Base-by-base conservation (phyloP, 1,284 basidiomycete species). In the Apiotrichum porosum region DNA sequence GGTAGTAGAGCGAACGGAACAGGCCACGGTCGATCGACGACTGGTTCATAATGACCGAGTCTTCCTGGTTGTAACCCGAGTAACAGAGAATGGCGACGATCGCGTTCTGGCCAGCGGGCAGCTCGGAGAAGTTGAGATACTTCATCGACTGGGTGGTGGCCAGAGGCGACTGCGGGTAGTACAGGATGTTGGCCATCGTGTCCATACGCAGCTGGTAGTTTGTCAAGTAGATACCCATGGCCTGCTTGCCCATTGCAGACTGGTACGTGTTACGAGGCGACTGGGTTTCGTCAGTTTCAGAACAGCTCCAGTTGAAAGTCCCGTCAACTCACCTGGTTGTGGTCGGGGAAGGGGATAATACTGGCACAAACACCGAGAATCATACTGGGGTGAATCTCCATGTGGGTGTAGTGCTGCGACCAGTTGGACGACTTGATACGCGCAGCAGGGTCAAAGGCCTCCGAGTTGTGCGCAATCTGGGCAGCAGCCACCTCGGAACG, bases 31-130 rank as follows among this genome's bases (percentile, higher is more conserved):
- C 94, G 65, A 98, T 90, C 18, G 94, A 95, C 58, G 87, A 91
- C 75, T 99, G 94, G 73, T 98, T 98, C 94, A 98, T 97, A 74
- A 99, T 98, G 73, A 99, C 94, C 58, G 95, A 98, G 81, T 98
- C 95, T 83, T 98, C 95, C 75, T 98, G 95, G 74, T 99, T 98
- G 77, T 98, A 99, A 28, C 94, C 94, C 61, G 92, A 97, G 76
- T 98, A 98, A 68, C 93, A 97, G 43, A 98, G 78, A 69, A 99
- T 98, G 4, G 95, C 94, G 39, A 99, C 93, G 56, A 97, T 92
- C 38, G 93, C 92, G 68, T 99, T 98, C 74, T 97, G 92, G 17
- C 94, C 95, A 13, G 94, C 94, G 26, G 94, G 94, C 37, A 99
- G 80, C 69, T 98, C 93, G 62, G 92, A 82, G 83, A 98, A 99